Conservation (phyloP, 2,329 filamentous ascomycete species). For the Thielaviopsis ethacetica region DNA sequence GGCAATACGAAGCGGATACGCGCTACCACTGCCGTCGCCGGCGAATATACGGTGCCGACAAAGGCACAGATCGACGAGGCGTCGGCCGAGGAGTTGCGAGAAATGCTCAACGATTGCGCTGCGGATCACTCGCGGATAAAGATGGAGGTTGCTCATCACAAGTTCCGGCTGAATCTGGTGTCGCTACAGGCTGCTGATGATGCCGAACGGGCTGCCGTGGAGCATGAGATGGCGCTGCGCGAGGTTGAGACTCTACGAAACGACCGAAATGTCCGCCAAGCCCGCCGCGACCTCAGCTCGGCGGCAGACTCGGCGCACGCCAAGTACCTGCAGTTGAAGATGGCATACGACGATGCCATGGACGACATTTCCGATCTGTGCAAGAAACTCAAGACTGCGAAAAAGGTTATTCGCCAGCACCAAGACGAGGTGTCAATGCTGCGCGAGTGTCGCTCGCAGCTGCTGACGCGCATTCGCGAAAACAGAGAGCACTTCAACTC, state of each 20-base stretch:
- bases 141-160: conserved; percentile 77
- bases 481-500: conserved; percentile 75
- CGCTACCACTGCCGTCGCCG: conserved; percentile 13
- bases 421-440: conserved; percentile 55
- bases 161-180: conserved; percentile 74
- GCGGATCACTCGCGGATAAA: conserved; percentile 46
- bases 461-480: conserved; percentile 72
- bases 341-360: conserved; percentile 47
- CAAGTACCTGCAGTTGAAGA: conserved; percentile 46
- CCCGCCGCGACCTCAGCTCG: conserved; percentile 34
- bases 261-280: conserved; percentile 52
- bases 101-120: conserved; percentile 37
- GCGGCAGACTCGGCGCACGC: conserved; percentile 36
- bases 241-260: conserved; percentile 73
- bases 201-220: conserved; percentile 72
- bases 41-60: conserved; percentile 31
- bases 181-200: conserved; percentile 73
- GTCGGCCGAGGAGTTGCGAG: conserved; percentile 37
- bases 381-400: conserved; percentile 53
- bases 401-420: conserved; percentile 62
- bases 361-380: conserved; percentile 49
- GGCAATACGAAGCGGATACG: conserved; percentile 4
- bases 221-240: conserved; percentile 77
- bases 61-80: conserved; percentile 35
- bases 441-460: conserved; percentile 58